Evolutionary conservation across 192 early-diverging fungal species (phyloP).

Genomic region (Phycomyces nitens): DNA sequence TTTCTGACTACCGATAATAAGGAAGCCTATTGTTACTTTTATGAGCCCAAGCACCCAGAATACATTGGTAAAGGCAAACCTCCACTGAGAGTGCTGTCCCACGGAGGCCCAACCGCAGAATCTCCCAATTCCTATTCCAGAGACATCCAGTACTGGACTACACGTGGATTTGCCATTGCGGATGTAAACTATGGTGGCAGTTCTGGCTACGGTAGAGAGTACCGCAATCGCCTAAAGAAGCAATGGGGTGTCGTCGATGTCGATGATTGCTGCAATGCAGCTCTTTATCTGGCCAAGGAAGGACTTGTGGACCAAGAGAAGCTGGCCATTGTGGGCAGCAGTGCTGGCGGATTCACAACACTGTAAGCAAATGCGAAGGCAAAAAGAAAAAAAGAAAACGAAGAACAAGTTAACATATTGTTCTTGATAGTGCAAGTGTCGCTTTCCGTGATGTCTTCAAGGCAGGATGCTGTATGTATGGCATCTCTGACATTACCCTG

Average conservation of each 20-base stretch:
- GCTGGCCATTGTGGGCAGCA: slow-evolving; percentile 64
- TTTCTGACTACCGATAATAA: slow-evolving; percentile 56
- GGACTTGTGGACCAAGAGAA: slow-evolving; percentile 59
- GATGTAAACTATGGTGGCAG: slow-evolving; percentile 83
- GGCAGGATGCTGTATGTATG: slow-evolving; percentile 65
- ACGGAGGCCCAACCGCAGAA: slow-evolving; percentile 67
- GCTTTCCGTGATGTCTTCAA: slow-evolving; percentile 74
- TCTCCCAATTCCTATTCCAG: slow-evolving; percentile 39
- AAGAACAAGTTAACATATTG: not conserved
- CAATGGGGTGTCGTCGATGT: slow-evolving; percentile 76
- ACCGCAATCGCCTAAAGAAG: slow-evolving; percentile 67
- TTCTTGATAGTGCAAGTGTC: slow-evolving; percentile 40
- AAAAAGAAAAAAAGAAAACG: not conserved
- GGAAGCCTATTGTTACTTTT: slow-evolving; percentile 55
- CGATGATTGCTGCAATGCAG: slow-evolving; percentile 70
- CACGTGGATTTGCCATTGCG: slow-evolving; percentile 68
- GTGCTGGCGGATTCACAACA: slow-evolving; percentile 68
- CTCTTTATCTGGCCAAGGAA: slow-evolving; percentile 51
- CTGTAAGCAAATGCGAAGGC: slow-evolving; percentile 23
- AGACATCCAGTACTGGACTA: slow-evolving; percentile 70
- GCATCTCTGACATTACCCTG: slow-evolving; percentile 66
- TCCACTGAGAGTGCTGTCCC: slow-evolving; percentile 65
- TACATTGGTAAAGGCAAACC: slow-evolving; percentile 54
- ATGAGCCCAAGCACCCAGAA: slow-evolving; percentile 61
- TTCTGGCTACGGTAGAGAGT: slow-evolving; percentile 68